Conservation (phyloP, 495 filamentous ascomycete genomes). For the Aspergillus kassunensis region DNA sequence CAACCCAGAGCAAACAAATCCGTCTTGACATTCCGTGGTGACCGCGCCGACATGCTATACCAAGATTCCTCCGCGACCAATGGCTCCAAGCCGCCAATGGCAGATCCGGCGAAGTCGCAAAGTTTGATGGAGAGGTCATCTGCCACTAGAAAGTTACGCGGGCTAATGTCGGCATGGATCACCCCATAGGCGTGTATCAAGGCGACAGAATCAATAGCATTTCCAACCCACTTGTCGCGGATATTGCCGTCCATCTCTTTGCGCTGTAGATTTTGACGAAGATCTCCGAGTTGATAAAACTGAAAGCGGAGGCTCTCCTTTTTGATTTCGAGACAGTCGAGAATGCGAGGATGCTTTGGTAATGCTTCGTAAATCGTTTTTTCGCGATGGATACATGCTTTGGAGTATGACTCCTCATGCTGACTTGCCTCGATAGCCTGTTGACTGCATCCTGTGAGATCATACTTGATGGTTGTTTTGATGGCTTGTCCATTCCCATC, state of each 20-base stretch:
- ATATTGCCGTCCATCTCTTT: too few relatives aligned
- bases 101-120: constrained; percentile 24
- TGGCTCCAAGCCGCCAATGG: constrained; percentile 2
- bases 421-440: background rate
- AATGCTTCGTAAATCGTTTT: constrained; percentile 13
- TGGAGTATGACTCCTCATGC: constrained; percentile 8
- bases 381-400: constrained; percentile 11
- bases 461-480: constrained; percentile 14
- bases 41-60: constrained; percentile 7
- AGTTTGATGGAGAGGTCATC: constrained; percentile 28
- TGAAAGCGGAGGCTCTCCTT: constrained; percentile 12
- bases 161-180: constrained; percentile 28
- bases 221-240: constrained; percentile 20
- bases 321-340: constrained; percentile 17
- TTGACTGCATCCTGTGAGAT: constrained; percentile 6
- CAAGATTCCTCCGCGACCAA: constrained; percentile 15
- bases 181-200: constrained; percentile 21
- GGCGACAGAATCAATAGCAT: constrained; percentile 21
- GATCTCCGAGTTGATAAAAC: constrained; percentile 9
- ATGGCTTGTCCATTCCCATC: constrained; percentile 1
- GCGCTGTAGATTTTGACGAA: too few relatives aligned
- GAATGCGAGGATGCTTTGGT: constrained; percentile 13
- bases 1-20: constrained; percentile 23
- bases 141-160: constrained; percentile 31
- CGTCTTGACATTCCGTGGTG: constrained; percentile 9